phyloP scores from a whole-genome alignment of 768 basidiomycete genomes.

The Trametes punicea region DNA sequence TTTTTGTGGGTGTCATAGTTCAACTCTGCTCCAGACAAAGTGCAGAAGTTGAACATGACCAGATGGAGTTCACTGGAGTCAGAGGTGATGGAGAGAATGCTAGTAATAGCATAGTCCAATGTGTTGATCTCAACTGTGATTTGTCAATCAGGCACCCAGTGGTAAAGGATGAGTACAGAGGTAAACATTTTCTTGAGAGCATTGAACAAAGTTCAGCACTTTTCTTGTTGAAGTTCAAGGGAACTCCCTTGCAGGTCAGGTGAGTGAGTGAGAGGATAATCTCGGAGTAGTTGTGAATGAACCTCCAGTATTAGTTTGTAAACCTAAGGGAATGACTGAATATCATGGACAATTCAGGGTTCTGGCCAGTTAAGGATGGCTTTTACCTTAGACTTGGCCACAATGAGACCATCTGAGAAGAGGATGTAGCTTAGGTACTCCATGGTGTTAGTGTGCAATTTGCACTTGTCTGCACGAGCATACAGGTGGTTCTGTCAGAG shows the following conservation, averaged over 20 bases:
- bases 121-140: slow-evolving; percentile 24
- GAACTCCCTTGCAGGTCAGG: slow-evolving; percentile 28
- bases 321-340: slow-evolving; percentile 35
- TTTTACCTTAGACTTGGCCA: slow-evolving; percentile 41
- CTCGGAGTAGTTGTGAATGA: slow-evolving; percentile 33
- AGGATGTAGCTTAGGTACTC: slow-evolving; percentile 44
- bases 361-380: slow-evolving; percentile 31
- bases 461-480: slow-evolving; percentile 32
- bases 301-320: slow-evolving; percentile 33
- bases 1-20: slow-evolving; percentile 52
- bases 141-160: slow-evolving; percentile 19
- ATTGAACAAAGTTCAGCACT: slow-evolving; percentile 28
- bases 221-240: slow-evolving; percentile 21
- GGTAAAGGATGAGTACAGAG: slow-evolving; percentile 18
- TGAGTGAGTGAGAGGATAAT: slow-evolving; percentile 32
- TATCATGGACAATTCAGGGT: slow-evolving; percentile 27
- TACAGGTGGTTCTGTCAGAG: slow-evolving; percentile 32
- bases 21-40: slow-evolving; percentile 30
- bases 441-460: slow-evolving; percentile 36
- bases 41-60: slow-evolving; percentile 32
- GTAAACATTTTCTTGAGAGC: slow-evolving; percentile 27
- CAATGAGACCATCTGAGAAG: slow-evolving; percentile 29
- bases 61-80: slow-evolving; percentile 27
- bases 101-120: slow-evolving; percentile 23
- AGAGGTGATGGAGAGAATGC: slow-evolving; percentile 19